A percentile compares a stretch with the other conserved stretches of the same genome.
Evolutionary conservation across 495 filamentous ascomycete genomes (phyloP).

Genomic region (Trypethelium eluteriae): DNA sequence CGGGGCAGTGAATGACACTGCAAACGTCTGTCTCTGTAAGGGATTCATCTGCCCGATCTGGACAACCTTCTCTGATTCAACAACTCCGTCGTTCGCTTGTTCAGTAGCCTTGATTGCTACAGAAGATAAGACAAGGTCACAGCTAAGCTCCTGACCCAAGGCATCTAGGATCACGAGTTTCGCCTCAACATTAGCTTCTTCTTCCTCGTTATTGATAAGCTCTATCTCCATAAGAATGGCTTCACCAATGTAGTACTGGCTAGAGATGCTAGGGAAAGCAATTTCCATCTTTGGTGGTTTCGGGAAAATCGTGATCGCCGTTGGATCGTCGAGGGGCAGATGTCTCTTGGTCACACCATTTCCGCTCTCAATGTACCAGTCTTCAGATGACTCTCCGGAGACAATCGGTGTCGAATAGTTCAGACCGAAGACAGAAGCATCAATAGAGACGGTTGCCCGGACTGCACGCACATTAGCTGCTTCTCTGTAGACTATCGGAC

Average conservation of each 20-base stretch:
- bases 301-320: slow-evolving; percentile 62
- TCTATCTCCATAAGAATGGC: slow-evolving; percentile 56
- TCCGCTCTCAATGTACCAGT: slow-evolving; percentile 22
- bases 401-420: background rate
- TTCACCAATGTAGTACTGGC: slow-evolving; percentile 81
- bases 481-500: slow-evolving; percentile 69
- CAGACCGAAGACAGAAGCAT: slow-evolving; percentile 60
- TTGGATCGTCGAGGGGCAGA: slow-evolving; percentile 43
- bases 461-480: slow-evolving; percentile 55
- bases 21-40: slow-evolving; percentile 36
- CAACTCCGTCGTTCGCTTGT: background rate
- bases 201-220: slow-evolving; percentile 76
- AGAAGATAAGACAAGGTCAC: background rate
- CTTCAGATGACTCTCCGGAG: background rate
- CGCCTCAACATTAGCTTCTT: slow-evolving; percentile 37
- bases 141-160: slow-evolving; percentile 17
- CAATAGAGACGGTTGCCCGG: slow-evolving; percentile 42
- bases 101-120: background rate
- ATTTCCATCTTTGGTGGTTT: slow-evolving; percentile 89
- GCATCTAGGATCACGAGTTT: background rate
- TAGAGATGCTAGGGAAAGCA: slow-evolving; percentile 48
- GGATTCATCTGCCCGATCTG: slow-evolving; percentile 39
- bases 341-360: slow-evolving; percentile 36
- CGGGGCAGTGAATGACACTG: slow-evolving; percentile 42
- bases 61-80: background rate